These are phyloP conservation scores for Coniferiporia weirii DNA, from an alignment of 1,284 basidiomycete species.

Conservation along the genomic window DNA sequence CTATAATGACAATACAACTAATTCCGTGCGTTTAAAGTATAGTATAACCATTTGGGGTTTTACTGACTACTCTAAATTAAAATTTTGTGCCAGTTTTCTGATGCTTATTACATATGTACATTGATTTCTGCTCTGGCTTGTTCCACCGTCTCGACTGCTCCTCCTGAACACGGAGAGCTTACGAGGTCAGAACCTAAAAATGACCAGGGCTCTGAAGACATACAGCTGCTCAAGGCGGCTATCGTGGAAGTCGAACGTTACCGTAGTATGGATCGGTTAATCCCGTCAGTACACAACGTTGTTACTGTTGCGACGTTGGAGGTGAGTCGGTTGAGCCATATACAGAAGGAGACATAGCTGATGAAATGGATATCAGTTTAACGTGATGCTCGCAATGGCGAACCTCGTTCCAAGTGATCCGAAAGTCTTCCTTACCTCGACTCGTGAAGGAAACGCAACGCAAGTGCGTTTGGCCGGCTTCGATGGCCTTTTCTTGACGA, in stretches of 20 bases:
- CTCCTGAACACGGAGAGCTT: conserved; percentile 75
- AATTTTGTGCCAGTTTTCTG: conserved; percentile 61
- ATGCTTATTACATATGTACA: conserved; percentile 87
- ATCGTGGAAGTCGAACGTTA: conserved; percentile 84
- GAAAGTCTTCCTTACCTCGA: conserved; percentile 81
- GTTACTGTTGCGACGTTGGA: conserved; percentile 88
- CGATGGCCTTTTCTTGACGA: conserved; percentile 88
- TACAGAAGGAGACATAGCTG: conserved; percentile 8
- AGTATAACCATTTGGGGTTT: background rate
- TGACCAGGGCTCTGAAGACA: conserved; percentile 62
- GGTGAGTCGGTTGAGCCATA: conserved; percentile 40
- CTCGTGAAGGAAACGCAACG: conserved; percentile 89
- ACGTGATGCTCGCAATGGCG: conserved; percentile 74
- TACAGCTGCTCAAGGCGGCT: conserved; percentile 65
- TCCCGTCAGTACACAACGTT: conserved; percentile 92
- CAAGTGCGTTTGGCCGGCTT: conserved; percentile 91
- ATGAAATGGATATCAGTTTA: conserved; percentile 49
- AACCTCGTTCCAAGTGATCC: conserved; percentile 81
- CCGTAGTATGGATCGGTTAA: conserved; percentile 90
- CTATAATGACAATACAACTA: conserved; percentile 94
- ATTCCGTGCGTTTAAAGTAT: conserved; percentile 53
- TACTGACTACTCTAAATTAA: background rate
- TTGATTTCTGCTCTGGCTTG: conserved; percentile 81
- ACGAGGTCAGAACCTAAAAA: conserved; percentile 59
- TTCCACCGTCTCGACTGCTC: conserved; percentile 65